Conservation (phyloP, 306 rosid genomes). For the Neltuma alba region DNA sequence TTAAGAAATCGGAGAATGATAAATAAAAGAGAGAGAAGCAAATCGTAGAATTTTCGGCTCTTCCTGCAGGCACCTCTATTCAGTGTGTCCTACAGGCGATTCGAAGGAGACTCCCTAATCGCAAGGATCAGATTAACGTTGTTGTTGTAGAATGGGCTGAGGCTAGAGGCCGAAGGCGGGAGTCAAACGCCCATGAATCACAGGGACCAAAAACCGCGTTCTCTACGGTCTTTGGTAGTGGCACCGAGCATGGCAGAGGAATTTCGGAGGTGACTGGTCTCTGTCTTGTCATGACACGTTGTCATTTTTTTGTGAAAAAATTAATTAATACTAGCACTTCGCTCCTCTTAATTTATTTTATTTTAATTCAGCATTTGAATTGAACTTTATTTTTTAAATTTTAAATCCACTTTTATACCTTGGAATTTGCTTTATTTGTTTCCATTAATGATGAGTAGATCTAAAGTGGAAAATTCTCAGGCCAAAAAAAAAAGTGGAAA, state of each 20-base stretch:
- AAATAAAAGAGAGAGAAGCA: not conserved
- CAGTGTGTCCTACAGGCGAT: not conserved
- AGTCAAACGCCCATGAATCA: not conserved
- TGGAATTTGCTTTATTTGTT: no score
- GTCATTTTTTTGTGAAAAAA: no score
- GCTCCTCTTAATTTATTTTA: no score
- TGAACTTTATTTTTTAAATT: no score
- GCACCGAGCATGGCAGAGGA: not conserved
- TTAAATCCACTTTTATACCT: no score
- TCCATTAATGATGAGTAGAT: no score
- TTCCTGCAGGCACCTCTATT: not conserved
- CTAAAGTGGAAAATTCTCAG: no score
- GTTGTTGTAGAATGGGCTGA: not conserved
- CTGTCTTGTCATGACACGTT: not conserved
- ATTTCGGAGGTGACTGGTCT: not conserved
- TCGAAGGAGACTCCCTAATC: not conserved
- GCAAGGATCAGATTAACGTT: not conserved
- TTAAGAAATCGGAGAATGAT: not conserved
- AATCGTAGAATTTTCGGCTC: not conserved
- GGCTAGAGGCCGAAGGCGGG: not conserved
- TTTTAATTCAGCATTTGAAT: not conserved
- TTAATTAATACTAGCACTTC: no score
- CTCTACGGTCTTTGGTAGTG: not conserved
- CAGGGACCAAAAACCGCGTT: constrained; percentile 6
- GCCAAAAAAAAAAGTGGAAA: no score